These are phyloP conservation scores for Trametes maxima DNA, from an alignment of 768 basidiomycete genomes.

Conservation along the genomic window DNA sequence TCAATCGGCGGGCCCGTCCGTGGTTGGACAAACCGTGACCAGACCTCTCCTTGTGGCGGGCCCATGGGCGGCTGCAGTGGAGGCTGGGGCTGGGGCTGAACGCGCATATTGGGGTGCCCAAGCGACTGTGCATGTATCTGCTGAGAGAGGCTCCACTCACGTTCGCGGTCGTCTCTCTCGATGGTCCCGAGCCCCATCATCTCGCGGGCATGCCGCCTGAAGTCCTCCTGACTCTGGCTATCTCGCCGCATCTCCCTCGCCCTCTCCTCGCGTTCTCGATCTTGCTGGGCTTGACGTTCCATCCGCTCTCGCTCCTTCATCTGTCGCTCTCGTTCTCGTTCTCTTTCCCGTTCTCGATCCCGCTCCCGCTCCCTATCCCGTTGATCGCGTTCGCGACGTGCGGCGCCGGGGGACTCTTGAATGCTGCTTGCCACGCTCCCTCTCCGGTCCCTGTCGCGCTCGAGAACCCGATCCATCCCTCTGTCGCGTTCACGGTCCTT, in stretches of 20 bases:
- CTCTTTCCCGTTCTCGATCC: conserved; percentile 38
- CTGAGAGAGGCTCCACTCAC: conserved; percentile 18
- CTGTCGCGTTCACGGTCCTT: conserved; percentile 24
- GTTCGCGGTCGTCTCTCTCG: conserved; percentile 30
- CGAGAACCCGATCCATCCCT: conserved; percentile 28
- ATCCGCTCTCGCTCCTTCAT: conserved; percentile 27
- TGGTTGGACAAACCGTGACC: conserved; percentile 18
- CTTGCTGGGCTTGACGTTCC: conserved; percentile 22
- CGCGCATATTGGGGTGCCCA: conserved; percentile 7
- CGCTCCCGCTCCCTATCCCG: conserved; percentile 23
- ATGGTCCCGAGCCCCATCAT: conserved; percentile 13
- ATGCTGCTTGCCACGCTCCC: conserved; percentile 20
- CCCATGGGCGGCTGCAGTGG: conserved; percentile 15
- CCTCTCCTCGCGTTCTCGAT: conserved; percentile 23
- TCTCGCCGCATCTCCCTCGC: conserved; percentile 2
- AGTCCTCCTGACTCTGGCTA: conserved; percentile 11
- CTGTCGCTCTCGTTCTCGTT: conserved; percentile 30
- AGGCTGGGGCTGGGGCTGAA: conserved; percentile 9
- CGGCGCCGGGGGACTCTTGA: conserved; percentile 22
- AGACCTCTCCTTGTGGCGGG: conserved; percentile 18
- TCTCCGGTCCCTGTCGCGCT: conserved; percentile 25
- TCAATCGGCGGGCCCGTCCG: conserved; percentile 5
- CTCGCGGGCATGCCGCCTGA: conserved; percentile 15
- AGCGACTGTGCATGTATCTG: conserved; percentile 8
- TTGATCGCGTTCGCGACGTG: conserved; percentile 24